Base-by-base conservation (phyloP, 352 stramenopile species). In the Halophytophthora polymorphica region DNA sequence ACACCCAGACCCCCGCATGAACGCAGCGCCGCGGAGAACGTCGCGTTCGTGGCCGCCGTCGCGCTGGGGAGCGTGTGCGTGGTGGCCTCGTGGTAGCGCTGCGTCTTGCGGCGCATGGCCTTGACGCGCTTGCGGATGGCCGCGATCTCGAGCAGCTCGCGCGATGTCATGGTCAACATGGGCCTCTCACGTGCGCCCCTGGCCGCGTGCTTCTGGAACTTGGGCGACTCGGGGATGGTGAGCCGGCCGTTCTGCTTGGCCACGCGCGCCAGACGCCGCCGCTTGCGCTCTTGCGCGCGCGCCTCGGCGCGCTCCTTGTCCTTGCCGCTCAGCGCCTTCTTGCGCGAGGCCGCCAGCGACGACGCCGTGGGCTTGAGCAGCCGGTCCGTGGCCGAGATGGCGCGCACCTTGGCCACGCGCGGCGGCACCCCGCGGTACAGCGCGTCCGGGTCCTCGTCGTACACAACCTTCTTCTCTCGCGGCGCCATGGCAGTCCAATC, bases 111-210 rank as follows among this genome's bases (percentile, higher is more conserved):
- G 23, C 79, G 79, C 58, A 72, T 78, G 18, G 66, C 61, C 19
- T 65, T 50, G 2, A 90, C 64, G 40, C 77, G 76, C 44, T 82
- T 79, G 52, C 69, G 69, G 45, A 90, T 73, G 33, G 80, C 77
- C 4, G 69, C 71, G 48, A 90, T 90, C 63, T 90, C 80, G 49
- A 77, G 61, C 38, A 90, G 37, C 51, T 90, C 80, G 40, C 77
- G 73, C n/a, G 80, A 88, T 45, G 80, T 90, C 46, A 64, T 65
- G 19, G 77, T 90, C 23, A 90, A 60, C 63, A 72, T 68, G 25
- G 56, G 49, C 17, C 64, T 62, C 5, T 69, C 71, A 35, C 59
- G 55, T 14, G 73, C 44, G 3, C 43, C 43, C 49, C 69, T 79
- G 41, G 68, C 74, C 2, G 64, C 34, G 15, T 60, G 39, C n/a